phyloP scores from a whole-genome alignment of 106 monocot species.

The Allium cepa region DNA sequence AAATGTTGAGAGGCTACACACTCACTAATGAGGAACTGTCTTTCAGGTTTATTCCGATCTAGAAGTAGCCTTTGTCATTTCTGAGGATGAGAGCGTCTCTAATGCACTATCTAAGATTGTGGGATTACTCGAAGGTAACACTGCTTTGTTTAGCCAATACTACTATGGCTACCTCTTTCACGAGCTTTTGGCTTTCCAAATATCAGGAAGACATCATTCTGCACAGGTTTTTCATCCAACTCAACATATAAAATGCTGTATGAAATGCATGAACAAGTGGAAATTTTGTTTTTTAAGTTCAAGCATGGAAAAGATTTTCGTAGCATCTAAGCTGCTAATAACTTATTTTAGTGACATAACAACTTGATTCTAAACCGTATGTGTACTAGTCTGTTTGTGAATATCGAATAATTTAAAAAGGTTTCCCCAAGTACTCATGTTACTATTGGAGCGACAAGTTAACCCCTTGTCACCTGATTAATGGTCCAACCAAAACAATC shows the following conservation, averaged over 20 bases:
- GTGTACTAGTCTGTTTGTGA: too few relatives aligned
- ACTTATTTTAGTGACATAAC: too few relatives aligned
- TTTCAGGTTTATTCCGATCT: constrained; percentile 92
- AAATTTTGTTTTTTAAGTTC: not conserved
- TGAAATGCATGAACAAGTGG: not conserved
- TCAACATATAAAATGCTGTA: not conserved
- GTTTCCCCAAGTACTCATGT: too few relatives aligned
- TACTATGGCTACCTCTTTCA: constrained; percentile 93
- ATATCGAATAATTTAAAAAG: too few relatives aligned
- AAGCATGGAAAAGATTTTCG: too few relatives aligned
- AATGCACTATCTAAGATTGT: constrained; percentile 66
- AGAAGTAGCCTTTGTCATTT: constrained; percentile 89
- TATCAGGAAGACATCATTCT: constrained; percentile 55
- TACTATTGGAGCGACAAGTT: too few relatives aligned
- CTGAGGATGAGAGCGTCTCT: constrained; percentile 56
- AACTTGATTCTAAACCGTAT: too few relatives aligned
- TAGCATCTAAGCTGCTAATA: too few relatives aligned
- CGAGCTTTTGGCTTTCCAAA: constrained; percentile 85
- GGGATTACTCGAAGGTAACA: constrained; percentile 75
- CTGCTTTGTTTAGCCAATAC: constrained; percentile 75
- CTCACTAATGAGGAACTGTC: too few relatives aligned
- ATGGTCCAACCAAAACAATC: too few relatives aligned
- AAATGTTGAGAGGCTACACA: too few relatives aligned
- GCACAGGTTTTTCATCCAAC: constrained; percentile 32
- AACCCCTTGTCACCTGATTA: too few relatives aligned